Base-by-base conservation (phyloP, 495 filamentous ascomycete genomes). In the Jackrogersella multiformis region DNA sequence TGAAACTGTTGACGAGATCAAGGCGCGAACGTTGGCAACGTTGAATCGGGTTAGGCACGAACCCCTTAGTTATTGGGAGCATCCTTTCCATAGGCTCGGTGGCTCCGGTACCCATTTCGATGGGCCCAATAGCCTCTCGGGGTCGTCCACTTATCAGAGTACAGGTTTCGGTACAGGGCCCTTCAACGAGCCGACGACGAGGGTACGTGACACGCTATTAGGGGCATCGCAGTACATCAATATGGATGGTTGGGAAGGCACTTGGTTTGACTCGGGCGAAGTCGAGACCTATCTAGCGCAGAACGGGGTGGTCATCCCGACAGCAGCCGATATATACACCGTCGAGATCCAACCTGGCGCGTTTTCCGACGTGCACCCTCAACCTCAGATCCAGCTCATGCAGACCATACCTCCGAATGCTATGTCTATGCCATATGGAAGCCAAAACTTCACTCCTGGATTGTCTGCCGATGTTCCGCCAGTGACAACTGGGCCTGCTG, bases 251-350 rank as follows among this genome's bases (percentile, higher is more conserved):
- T 82, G 88, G 71, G 81, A 86, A 36, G 89, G 90, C 20, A 89
- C 91, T 49, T 94, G 88, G 83, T 89, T 90, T 65, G 89, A 93
- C 65, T 80, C 88, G 4, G 80, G 86, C 46, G 91, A 93, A 68
- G 86, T 92, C 4, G 88, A 93, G 74, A 79, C 86, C 8, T 92
- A 88, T 73, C 81, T 94, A 15, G 76, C 78, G 54, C 78, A 86
- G 71, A 80, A 84, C 28, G 88, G 87, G 0, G 78, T 91, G 15
- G 68, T 77, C 15, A 85, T 90, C 32, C 81, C 86, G 1, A 77
- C 82, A 0, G 72, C 77, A 6, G 80, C 82, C 4, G 85, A 82
- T 39, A 85, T 77, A 72, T 80, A 84, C 18, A 85, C 78, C 23
- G 82, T 77, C 45, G 85, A 83, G 56, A 52, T 85, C 6, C 81